Evolutionary conservation across 805 yeast genomes (phyloP), one percentile per base, ranked within the genome.

Genomic region (Starmerella stellata): DNA sequence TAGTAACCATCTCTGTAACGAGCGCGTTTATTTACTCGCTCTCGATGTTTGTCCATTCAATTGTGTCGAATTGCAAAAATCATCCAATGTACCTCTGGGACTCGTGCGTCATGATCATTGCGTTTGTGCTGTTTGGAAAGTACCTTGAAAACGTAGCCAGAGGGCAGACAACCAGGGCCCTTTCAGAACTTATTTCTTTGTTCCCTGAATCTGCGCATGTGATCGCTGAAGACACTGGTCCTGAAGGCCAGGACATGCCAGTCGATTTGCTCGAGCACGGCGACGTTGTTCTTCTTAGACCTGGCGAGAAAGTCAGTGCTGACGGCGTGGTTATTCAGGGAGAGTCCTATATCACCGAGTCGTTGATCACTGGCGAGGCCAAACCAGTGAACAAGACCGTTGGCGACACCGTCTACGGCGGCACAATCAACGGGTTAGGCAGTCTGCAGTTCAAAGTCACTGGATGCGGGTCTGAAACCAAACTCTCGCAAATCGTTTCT

Each of bases 361-460:
- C 95, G 2, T 60, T 85, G 19, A 63, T 90, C 40, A 87, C 98
- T 0, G 99, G 99, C 36, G 98, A 90, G 58, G 71, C 93, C 0
- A 53, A 70, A 30, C 85, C 94, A 1, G 74, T 85, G 1, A 56
- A 61, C 30, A 90, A 87, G 51, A 51, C 38, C 2, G 49, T 49
- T 2, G 83, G 81, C 2, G 75, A 75, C 27, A 44, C 49, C 2
- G 78, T 90, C 1, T 73, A 79, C 53, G 95, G 95, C 13, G 99
- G 99, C 0, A 77, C 95, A 1, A 70, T 87, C 32, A 90, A 92
- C 55, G 82, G 90, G 0, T 64, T 75, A 1, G 79, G 83, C 8
- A 65, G 73, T 23, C 53, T 90, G 31, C 77, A 72, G 49, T 68
- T 85, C 54, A 64, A 60, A 45, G 87, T 85, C 0, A 65, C 72